Conservation (phyloP, 2,329 filamentous ascomycete species). For the Stachybotrys chartarum region DNA sequence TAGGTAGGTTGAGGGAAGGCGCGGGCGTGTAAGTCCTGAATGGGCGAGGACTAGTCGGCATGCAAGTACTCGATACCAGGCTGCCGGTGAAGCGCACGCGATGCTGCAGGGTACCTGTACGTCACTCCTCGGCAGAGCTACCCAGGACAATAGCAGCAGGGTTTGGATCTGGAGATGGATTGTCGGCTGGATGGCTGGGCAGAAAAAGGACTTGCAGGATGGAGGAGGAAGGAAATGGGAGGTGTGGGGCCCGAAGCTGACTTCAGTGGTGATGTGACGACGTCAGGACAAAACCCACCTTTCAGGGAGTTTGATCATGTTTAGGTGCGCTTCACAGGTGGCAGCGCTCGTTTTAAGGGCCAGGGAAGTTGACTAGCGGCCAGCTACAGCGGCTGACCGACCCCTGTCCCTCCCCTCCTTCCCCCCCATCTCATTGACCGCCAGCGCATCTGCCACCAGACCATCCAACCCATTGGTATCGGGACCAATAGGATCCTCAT, state of each 20-base stretch:
- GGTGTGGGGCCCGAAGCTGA: neutral
- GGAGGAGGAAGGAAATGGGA: neutral
- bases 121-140: neutral
- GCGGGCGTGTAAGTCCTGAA: neutral
- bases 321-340: neutral
- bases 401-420: neutral
- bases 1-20: neutral
- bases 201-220: neutral
- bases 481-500: neutral
- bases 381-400: neutral
- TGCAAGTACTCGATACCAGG: neutral
- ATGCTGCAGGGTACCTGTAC: neutral
- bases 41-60: neutral
- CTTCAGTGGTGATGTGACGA: neutral
- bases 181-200: neutral
- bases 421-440: neutral
- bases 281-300: neutral
- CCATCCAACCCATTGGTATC: neutral
- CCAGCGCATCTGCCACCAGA: neutral
- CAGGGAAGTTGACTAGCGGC: neutral
- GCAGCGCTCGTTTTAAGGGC: neutral
- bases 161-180: neutral
- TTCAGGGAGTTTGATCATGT: neutral
- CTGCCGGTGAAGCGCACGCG: neutral
- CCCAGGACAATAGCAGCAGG: neutral